These are phyloP conservation scores for Calocera cornea DNA, from an alignment of 768 basidiomycete species.

Conservation along the genomic window DNA sequence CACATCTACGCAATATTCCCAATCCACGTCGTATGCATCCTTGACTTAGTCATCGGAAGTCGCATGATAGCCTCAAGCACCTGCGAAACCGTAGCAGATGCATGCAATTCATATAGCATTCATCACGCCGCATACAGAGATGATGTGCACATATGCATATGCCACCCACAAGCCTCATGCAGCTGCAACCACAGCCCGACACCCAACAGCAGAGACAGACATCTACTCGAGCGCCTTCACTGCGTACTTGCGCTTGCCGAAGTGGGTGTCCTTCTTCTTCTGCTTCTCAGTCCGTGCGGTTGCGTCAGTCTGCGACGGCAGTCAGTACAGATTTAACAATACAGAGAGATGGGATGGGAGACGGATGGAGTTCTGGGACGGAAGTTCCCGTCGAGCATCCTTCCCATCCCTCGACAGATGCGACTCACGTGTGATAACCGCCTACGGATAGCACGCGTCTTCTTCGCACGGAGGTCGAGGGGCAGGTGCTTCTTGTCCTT, in stretches of 20 bases:
- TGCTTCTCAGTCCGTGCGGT: slow-evolving; percentile 84
- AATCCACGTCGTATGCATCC: too few species aligned
- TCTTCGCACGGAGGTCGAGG: slow-evolving; percentile 94
- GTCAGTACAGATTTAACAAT: slow-evolving; percentile 4
- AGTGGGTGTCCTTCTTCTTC: slow-evolving; percentile 87
- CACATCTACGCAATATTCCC: too few species aligned
- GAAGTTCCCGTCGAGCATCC: neutral
- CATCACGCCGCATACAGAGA: neutral
- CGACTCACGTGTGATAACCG: slow-evolving; percentile 70
- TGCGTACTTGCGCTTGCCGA: slow-evolving; percentile 86
- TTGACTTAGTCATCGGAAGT: neutral
- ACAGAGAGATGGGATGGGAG: neutral
- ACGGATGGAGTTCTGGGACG: neutral
- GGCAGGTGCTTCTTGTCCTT: slow-evolving; percentile 93
- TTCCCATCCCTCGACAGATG: neutral
- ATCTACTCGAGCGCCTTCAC: slow-evolving; percentile 49
- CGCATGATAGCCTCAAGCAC: neutral
- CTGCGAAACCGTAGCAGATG: neutral
- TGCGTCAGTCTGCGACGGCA: slow-evolving; percentile 54
- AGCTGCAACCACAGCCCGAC: neutral
- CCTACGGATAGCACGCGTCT: slow-evolving; percentile 95
- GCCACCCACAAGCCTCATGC: neutral
- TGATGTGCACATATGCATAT: slow-evolving; percentile 3
- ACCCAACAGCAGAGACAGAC: neutral
- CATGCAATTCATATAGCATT: slow-evolving; percentile 5